A percentile compares a stretch with the other conserved stretches of the same genome.
Conservation (phyloP, 768 basidiomycete genomes). For the Leccinum sublutescens region DNA sequence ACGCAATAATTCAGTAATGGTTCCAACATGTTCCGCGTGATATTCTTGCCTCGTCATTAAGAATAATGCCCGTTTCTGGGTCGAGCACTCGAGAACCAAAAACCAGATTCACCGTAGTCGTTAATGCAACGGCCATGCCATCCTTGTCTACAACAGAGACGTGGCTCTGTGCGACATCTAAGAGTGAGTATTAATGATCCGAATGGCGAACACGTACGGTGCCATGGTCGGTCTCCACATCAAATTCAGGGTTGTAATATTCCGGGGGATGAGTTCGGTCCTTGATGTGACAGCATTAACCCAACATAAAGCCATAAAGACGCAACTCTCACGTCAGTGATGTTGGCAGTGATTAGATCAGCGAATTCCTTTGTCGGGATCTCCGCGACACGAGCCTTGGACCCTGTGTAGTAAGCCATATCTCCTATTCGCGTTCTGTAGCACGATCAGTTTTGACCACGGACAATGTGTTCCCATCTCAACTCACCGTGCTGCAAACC, state of each 20-base stretch:
- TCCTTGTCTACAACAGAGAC: slow-evolving; percentile 77
- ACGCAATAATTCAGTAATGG: background rate
- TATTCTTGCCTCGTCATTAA: slow-evolving; percentile 79
- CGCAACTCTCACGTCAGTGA: slow-evolving; percentile 73
- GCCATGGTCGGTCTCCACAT: slow-evolving; percentile 79
- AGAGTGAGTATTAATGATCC: slow-evolving; percentile 6
- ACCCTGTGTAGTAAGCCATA: slow-evolving; percentile 57
- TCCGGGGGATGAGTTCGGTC: slow-evolving; percentile 74
- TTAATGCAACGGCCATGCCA: slow-evolving; percentile 85
- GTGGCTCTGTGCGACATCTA: slow-evolving; percentile 59
- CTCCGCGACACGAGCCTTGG: slow-evolving; percentile 52
- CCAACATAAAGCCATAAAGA: slow-evolving; percentile 1
- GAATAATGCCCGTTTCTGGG: slow-evolving; percentile 79
- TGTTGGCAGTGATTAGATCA: slow-evolving; percentile 54
- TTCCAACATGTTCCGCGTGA: background rate
- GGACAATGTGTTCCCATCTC: slow-evolving; percentile 6
- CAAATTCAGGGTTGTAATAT: slow-evolving; percentile 85
- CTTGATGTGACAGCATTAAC: slow-evolving; percentile 39
- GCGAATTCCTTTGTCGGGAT: slow-evolving; percentile 74
- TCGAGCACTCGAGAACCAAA: slow-evolving; percentile 91
- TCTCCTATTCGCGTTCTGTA: slow-evolving; percentile 83
- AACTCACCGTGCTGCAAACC: slow-evolving; percentile 60
- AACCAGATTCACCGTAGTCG: slow-evolving; percentile 85
- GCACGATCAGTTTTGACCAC: slow-evolving; percentile 3
- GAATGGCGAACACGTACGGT: slow-evolving; percentile 42